These are phyloP conservation scores for Debaryomyces sp. DNA, from an alignment of 1,139 yeast species.

Conservation along the genomic window DNA sequence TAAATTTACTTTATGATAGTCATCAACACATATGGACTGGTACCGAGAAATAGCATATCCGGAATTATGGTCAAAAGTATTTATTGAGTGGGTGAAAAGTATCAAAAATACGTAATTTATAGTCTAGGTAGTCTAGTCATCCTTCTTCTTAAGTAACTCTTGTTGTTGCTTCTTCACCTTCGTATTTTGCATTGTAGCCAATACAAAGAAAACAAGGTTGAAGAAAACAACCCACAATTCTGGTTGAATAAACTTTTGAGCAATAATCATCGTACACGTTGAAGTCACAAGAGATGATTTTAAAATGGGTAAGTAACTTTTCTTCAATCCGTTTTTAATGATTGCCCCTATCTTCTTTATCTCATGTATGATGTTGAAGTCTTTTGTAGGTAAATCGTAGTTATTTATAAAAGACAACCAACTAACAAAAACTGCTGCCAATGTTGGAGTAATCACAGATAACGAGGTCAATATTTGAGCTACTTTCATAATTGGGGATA, in stretches of 20 bases:
- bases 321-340: constrained; percentile 43
- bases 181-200: constrained; percentile 80
- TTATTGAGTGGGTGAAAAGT: not conserved
- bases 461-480: constrained; percentile 64
- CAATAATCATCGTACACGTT: constrained; percentile 62
- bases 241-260: constrained; percentile 75
- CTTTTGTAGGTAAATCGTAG: constrained; percentile 19
- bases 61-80: not conserved
- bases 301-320: constrained; percentile 58
- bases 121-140: constrained; percentile 1
- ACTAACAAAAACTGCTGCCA: constrained; percentile 57
- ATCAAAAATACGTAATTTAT: not conserved
- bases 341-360: constrained; percentile 20
- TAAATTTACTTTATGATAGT: no score
- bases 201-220: constrained; percentile 68
- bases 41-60: not conserved
- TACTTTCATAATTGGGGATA: constrained; percentile 43
- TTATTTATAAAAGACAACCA: constrained; percentile 54
- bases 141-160: constrained; percentile 10
- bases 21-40: not conserved
- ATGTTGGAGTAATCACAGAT: constrained; percentile 64
- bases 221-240: constrained; percentile 87
- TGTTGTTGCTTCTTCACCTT: constrained; percentile 53
- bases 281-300: constrained; percentile 68
- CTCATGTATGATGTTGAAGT: constrained; percentile 20